Evolutionary conservation across 345 rosid species (phyloP), one percentile per base, ranked within the genome.

Genomic region (Eucalyptus polyanthemos): DNA sequence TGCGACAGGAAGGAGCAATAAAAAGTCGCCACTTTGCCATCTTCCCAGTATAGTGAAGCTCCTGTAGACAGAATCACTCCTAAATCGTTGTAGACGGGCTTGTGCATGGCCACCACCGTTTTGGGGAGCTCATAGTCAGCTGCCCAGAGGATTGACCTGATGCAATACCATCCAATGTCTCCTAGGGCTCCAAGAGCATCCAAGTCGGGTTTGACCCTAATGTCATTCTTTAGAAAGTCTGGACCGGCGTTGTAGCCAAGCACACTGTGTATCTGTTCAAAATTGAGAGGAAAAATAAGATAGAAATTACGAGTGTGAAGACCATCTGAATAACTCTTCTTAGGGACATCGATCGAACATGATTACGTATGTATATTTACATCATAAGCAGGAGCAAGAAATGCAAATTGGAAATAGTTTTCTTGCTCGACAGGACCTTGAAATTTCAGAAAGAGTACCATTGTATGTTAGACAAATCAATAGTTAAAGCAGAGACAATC

Each of bases 91-190:
- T 16, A 45, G 87, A 76, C 88, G 56, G 89, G 80, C 44, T 87
- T 88, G 49, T 50, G 88, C 87, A 87, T 56, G 80, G 91, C 89
- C 34, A 87, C 86, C 56, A 89, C 91, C n/a, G 56, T 80, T 17
- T 56, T n/a, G 31, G 91, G 91, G 67, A 89, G 89, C 27, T 47
- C 62, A 54, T 89, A 54, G 91, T 87, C 89, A 2, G 42, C 87
- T 17, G 87, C 86, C 89, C 88, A 89, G 80, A 89, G 88, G 89
- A 89, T 87, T 19, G 91, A 87, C n/a, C 87, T 42, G 80, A 89
- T 89, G 91, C 91, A 89, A 81, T 89, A 89, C 91, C 91, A 89
- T 62, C 91, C 91, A 19, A 47, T 27, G 76, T 89, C 91, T 31
- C 91, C 91, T 9, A 89, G 88, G 37, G 89, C 88, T 21, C 90